A percentile compares a stretch with the other conserved stretches of the same genome.
Conservation (phyloP, 768 basidiomycete species). For the Hygrophorus pudorinus region DNA sequence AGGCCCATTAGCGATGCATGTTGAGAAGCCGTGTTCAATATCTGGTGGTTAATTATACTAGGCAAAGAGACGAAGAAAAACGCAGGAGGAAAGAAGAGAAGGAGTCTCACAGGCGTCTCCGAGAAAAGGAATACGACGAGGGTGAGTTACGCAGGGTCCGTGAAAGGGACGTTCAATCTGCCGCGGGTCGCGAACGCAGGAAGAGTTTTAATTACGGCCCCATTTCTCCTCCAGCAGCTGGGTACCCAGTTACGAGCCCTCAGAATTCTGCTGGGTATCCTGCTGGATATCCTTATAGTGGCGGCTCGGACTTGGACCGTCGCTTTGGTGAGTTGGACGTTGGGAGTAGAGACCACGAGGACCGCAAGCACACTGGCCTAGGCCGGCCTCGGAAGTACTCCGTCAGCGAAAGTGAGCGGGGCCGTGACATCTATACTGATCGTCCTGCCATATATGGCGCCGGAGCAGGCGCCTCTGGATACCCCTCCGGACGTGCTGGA, state of each 20-base stretch:
- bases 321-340: slow-evolving; percentile 13
- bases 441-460: too few relatives aligned
- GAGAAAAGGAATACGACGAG: slow-evolving; percentile 45
- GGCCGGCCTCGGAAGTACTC: too few relatives aligned
- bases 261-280: neutral
- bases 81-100: slow-evolving; percentile 36
- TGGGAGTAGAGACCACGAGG: slow-evolving; percentile 8
- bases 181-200: slow-evolving; percentile 34
- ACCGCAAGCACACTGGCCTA: neutral
- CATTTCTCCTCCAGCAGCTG: slow-evolving; percentile 6
- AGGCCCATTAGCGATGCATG: neutral
- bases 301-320: slow-evolving; percentile 13
- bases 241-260: slow-evolving; percentile 15
- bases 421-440: neutral
- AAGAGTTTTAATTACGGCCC: slow-evolving; percentile 42
- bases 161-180: slow-evolving; percentile 40
- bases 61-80: slow-evolving; percentile 39
- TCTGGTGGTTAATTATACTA: slow-evolving; percentile 11
- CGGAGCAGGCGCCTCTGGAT: neutral
- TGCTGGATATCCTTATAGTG: neutral
- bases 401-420: neutral
- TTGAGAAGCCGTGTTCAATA: neutral
- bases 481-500: neutral
- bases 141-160: slow-evolving; percentile 47
- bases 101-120: slow-evolving; percentile 33